Evolutionary conservation across 306 rosid genomes (phyloP).

Genomic region (Medicago truncatula): DNA sequence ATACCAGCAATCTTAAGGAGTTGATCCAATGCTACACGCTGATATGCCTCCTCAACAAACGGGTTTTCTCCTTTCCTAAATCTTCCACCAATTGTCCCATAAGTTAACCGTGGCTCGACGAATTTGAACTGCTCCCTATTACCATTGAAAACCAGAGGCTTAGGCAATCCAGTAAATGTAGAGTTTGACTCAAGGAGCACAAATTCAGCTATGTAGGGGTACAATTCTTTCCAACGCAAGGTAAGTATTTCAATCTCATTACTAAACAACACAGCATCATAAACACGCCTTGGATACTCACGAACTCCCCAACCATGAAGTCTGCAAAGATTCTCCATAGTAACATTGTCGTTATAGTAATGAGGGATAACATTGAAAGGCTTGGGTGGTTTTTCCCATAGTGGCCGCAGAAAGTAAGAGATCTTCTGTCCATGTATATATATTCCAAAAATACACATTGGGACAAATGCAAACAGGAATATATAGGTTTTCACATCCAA

Average conservation of each 20-base stretch:
- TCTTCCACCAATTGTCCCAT: conserved; percentile 83
- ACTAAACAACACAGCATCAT: conserved; percentile 94
- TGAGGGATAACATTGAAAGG: conserved; percentile 84
- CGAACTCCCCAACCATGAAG: conserved; percentile 98
- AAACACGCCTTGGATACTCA: conserved; percentile 93
- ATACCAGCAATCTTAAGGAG: conserved; percentile 91
- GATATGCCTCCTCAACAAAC: conserved; percentile 96
- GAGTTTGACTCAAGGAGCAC: conserved; percentile 96
- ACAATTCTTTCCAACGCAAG: conserved; percentile 89
- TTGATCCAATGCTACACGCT: conserved; percentile 89
- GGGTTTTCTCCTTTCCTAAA: conserved; percentile 93
- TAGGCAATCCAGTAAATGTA: conserved; percentile 82
- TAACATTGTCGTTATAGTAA: conserved; percentile 84
- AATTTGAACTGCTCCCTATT: conserved; percentile 72
- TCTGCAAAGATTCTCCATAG: conserved; percentile 86
- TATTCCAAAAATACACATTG: conserved; percentile 71
- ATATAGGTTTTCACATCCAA: conserved; percentile 79
- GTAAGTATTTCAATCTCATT: conserved; percentile 91
- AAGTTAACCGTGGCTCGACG: conserved; percentile 78
- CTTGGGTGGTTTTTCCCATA: conserved; percentile 96
- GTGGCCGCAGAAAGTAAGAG: conserved; percentile 93
- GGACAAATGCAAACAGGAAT: conserved; percentile 73
- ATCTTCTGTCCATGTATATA: conserved; percentile 96
- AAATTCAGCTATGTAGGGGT: conserved; percentile 84
- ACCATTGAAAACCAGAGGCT: conserved; percentile 70